Evolutionary conservation across 352 stramenopile genomes (phyloP), one percentile per base, ranked within the genome.

Genomic region (Pythium pyrilobum): DNA sequence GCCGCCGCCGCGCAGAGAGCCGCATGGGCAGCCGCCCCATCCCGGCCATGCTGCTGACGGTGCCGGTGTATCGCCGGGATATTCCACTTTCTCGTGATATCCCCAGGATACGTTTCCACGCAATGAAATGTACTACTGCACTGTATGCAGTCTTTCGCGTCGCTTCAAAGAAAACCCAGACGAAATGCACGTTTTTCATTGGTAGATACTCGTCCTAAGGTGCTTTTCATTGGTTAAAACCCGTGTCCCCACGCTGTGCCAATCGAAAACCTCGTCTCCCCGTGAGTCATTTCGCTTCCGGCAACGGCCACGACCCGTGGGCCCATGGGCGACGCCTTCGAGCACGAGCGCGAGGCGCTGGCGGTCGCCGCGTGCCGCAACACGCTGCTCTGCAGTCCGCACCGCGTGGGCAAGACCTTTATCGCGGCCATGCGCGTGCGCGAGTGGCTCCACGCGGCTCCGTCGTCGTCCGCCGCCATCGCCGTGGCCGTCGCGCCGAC

Each of bases 401-500:
- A 66, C 28, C 51, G 66, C 12, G 56, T 92, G 6, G 84, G 84
- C 39, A 92, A 92, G 64, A 92, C 77, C 10, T 86, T 87, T 56
- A 44, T 87, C 16, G 68, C 72, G 37, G 72, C 67, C 15, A 62
- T 76, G 34, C 55, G 87, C 40, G 48, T 89, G 37, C 72, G 72
- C 41, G 79, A 87, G 48, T 64, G 47, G 47, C 49, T 64, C 5
- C 28, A 32, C 23, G 38, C 28, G 20, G n/a, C 24, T n/a, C n/a
- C n/a, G n/a, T n/a, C n/a, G n/a, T n/a, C n/a, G n/a, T n/a, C n/a
- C n/a, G n/a, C n/a, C n/a, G n/a, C n/a, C n/a, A n/a, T 72, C 24
- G 67, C 62, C 10, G 52, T 89, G 6, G 76, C 71, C 7, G 54
- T 89, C 32, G 80, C 71, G 15, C 44, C 75, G 12, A 76, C 71